These are phyloP conservation scores for Alternaria arborescens DNA, from an alignment of 2,329 filamentous ascomycete genomes.

Conservation along the genomic window DNA sequence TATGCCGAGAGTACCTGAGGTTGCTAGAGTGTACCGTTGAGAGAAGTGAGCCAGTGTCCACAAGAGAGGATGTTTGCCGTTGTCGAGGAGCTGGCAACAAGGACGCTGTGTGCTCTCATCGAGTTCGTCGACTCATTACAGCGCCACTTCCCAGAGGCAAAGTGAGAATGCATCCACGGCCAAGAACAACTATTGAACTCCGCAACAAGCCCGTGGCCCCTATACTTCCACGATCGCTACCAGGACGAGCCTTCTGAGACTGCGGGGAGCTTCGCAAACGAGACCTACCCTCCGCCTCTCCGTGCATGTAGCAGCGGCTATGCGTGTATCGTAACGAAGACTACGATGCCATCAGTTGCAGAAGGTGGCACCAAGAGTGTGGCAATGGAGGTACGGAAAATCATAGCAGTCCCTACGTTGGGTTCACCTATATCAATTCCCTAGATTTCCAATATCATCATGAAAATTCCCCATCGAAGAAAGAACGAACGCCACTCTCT, in stretches of 20 bases:
- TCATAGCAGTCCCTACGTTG: slow-evolving; percentile 2
- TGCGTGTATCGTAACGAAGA: not conserved
- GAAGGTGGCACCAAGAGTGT: not conserved
- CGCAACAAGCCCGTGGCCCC: not conserved
- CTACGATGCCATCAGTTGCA: not conserved
- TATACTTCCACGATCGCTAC: not conserved
- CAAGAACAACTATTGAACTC: not conserved
- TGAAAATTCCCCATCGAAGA: slow-evolving; percentile 3
- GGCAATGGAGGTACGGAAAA: not conserved
- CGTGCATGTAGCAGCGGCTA: not conserved
- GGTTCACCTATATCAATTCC: not conserved
- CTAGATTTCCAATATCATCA: slow-evolving; percentile 5
- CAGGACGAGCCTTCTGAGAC: not conserved
- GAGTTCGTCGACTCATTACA: not conserved
- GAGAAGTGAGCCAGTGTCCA: not conserved
- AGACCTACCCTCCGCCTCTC: not conserved
- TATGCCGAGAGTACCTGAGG: slow-evolving; percentile 21
- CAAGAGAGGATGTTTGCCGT: not conserved
- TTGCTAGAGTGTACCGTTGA: slow-evolving; percentile 14
- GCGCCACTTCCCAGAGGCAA: not conserved
- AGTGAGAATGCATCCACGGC: not conserved
- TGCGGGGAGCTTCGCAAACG: not conserved
- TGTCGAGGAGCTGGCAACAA: not conserved
- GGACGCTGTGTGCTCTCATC: not conserved
- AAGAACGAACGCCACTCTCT: slow-evolving; percentile 4